Evolutionary conservation across 192 early-diverging fungal species (phyloP), one percentile per base, ranked within the genome.

Genomic region (Gaertneriomyces semiglobifer): DNA sequence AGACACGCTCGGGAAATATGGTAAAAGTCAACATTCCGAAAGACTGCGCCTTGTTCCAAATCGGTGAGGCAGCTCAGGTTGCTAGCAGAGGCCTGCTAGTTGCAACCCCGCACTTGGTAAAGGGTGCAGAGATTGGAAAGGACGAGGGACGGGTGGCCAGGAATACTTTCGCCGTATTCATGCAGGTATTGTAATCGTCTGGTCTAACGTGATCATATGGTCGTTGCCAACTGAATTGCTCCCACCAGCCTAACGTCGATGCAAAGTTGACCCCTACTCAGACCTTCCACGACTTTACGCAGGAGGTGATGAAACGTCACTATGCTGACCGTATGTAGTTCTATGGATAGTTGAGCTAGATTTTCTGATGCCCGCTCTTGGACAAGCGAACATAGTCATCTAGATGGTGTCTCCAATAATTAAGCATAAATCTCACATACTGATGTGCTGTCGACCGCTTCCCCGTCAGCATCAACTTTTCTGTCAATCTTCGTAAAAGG

Each of bases 151-250:
- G 50, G n/a, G 62, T 63, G 9, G 53, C 82, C 11, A 53, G 88
- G 43, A 87, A 86, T 68, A 89, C 88, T 4, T 84, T 89, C 70
- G 88, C 85, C 0, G 84, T 88, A 14, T 89, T 89, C 63, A 83
- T 88, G 77, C 88, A 89, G 53, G 61, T 63, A 33, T 11, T 16
- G 11, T 56, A 12, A 56, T 3, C 10, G 54, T 2, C 16, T n/a
- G 16, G 14, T 50, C 16, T 18, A 1, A n/a, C 12, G 12, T 18
- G 12, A 50, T 50, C 1, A 12, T 50, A 50, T 50, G 48, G 1
- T 50, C 48, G 12, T 12, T n/a, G 48, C 48, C 16, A 18, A 50
- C 48, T 50, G 0, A 2, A 1, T 12, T 50, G 12, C 16, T 18
- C 10, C 4, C 18, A 20, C 25, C 52, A 63, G 71, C 88, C 88